Base-by-base conservation (phyloP, 225 moss, liverwort and hornwort genomes). In the Antitrichia curtipendula region DNA sequence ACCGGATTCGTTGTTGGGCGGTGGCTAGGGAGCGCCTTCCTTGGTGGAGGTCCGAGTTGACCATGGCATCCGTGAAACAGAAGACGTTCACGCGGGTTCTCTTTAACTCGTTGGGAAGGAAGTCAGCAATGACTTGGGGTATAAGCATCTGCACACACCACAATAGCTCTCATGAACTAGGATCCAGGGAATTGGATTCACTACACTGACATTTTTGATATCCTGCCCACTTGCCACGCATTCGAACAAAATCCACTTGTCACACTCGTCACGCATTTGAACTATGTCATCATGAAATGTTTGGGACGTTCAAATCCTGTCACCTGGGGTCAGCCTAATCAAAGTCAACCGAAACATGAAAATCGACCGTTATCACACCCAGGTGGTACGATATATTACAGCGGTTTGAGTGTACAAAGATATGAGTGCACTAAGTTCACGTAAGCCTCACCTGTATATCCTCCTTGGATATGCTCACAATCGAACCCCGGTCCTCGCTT, bases 71-170 rank as follows among this genome's bases (percentile, higher is more conserved):
- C n/a, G 94, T 95, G 90, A 99, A 99, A 81, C 98, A 99, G 68
- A 97, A 92, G 19, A 96, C 91, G 86, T 99, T 99, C 80, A 96
- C 88, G 75, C 97, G 95, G 54, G 96, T 95, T 86, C 97, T 95
- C 91, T 92, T 94, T 82, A 99, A 89, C 87, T 99, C 98, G 83
- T n/a, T 75, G 75, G 95, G 91, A 88, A 99, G 91, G 82, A 90
- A 92, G 80, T 97, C 98, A n/a, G 84, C 89, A 85, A 97, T 95
- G 62, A 95, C 86, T 91, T 99, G 95, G 85, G 94, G 95, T 47
- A 94, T 89, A 76, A 91, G 88, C 62, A 93, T 91, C 95, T 98
- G 95, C 90, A 92, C 75, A 84, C 56, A 88, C 22, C 38, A 53
- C 45, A 45, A 82, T 32, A 31, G 21, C 29, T 68, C 45, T 24